Evolutionary conservation across 2,329 filamentous ascomycete genomes (phyloP).

Genomic region (Xylaria sp.): DNA sequence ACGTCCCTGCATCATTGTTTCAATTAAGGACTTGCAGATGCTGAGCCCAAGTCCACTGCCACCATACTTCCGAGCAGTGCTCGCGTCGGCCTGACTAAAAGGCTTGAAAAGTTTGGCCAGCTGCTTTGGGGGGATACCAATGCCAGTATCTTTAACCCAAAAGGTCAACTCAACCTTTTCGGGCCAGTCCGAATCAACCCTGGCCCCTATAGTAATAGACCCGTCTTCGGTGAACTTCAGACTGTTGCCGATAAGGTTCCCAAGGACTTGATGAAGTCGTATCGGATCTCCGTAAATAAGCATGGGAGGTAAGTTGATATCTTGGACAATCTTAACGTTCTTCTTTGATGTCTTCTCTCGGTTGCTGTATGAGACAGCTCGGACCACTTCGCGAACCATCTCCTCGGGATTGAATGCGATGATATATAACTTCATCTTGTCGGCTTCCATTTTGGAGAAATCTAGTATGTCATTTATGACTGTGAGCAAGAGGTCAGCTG

Average conservation of each 20-base stretch:
- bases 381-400: slow-evolving; percentile 74
- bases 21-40: slow-evolving; percentile 94
- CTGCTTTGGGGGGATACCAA: slow-evolving; percentile 86
- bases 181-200: slow-evolving; percentile 75
- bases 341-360: slow-evolving; percentile 70
- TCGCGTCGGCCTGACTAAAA: slow-evolving; percentile 92
- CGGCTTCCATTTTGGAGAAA: slow-evolving; percentile 92
- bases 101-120: slow-evolving; percentile 89
- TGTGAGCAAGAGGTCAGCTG: slow-evolving; percentile 85
- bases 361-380: slow-evolving; percentile 74
- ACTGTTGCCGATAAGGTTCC: slow-evolving; percentile 91
- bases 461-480: slow-evolving; percentile 98
- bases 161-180: slow-evolving; percentile 81
- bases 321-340: slow-evolving; percentile 72
- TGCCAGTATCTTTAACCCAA: slow-evolving; percentile 89
- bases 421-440: slow-evolving; percentile 84
- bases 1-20: slow-evolving; percentile 88
- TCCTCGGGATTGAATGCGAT: slow-evolving; percentile 75
- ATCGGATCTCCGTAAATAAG: slow-evolving; percentile 75
- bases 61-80: slow-evolving; percentile 89
- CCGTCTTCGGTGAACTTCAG: slow-evolving; percentile 93
- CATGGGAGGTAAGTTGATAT: slow-evolving; percentile 81
- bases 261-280: slow-evolving; percentile 74
- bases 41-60: slow-evolving; percentile 91
- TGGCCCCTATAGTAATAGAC: slow-evolving; percentile 84